Percentiles rank a stretch among this genome's conserved stretches.
These are phyloP conservation scores for Theileria orientalis DNA, from an alignment of 169 alveolate species.

Conservation along the genomic window DNA sequence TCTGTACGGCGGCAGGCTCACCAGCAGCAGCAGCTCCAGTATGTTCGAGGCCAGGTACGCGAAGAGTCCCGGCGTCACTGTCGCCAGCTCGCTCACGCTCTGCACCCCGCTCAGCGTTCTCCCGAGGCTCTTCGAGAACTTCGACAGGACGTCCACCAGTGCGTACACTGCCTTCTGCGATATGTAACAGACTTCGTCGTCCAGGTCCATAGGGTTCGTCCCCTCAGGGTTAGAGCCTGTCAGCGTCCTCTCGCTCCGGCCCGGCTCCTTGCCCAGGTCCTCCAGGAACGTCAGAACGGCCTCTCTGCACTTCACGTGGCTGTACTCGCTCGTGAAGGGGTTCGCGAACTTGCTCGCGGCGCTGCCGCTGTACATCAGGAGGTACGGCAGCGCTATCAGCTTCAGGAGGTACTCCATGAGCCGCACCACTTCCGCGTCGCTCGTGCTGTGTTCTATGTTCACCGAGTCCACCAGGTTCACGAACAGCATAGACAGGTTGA, in stretches of 20 bases:
- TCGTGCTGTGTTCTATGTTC: conserved; percentile 3
- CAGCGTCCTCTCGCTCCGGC: no score
- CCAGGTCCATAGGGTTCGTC: no score
- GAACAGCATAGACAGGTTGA: conserved; percentile 24
- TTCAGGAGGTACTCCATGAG: conserved; percentile 7
- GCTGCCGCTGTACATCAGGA: conserved; percentile 23
- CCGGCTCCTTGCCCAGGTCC: no score
- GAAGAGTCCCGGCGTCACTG: no score
- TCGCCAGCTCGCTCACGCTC: no score
- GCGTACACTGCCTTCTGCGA: conserved; percentile 2
- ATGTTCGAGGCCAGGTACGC: no score
- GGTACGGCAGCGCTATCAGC: conserved; percentile 51
- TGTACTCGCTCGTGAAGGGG: conserved; percentile 42
- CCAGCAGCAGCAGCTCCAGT: no score
- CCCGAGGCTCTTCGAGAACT: no score
- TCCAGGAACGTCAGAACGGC: no score
- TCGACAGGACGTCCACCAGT: background rate
- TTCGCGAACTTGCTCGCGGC: conserved; percentile 1
- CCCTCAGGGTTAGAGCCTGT: no score
- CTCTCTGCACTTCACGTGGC: conserved; percentile 23
- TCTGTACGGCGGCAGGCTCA: no score
- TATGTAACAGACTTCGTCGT: conserved; percentile 18
- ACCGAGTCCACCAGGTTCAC: conserved; percentile 29
- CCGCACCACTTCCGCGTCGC: background rate
- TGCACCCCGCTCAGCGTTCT: no score